phyloP scores from a whole-genome alignment of 225 moss, liverwort and hornwort species.

The Straminergon stramineum region DNA sequence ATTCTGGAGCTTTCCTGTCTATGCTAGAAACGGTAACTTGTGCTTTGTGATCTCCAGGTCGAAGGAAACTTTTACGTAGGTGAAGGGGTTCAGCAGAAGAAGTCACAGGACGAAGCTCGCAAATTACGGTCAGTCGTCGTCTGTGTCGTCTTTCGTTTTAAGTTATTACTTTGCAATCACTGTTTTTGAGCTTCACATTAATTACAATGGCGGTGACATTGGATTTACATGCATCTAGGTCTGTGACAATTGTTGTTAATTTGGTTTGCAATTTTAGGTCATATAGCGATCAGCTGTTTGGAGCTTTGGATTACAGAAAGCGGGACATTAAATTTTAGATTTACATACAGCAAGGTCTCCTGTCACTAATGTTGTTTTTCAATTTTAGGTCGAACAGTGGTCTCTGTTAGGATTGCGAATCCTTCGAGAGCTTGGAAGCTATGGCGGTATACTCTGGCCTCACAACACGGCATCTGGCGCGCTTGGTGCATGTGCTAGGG shows the following conservation, averaged over 20 bases:
- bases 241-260: neutral
- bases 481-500: conserved; percentile 52
- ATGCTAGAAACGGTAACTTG: neutral
- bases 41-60: neutral
- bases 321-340: neutral
- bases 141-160: neutral
- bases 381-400: neutral
- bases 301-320: neutral
- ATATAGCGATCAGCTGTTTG: neutral
- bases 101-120: neutral
- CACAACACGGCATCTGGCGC: conserved; percentile 27
- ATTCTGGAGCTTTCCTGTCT: neutral
- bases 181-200: neutral
- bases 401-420: neutral
- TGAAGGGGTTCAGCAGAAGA: neutral
- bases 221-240: neutral
- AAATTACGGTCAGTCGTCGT: neutral
- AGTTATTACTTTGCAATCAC: neutral
- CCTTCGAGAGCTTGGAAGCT: neutral
- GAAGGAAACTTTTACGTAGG: neutral
- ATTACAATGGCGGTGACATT: neutral
- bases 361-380: neutral
- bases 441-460: conserved; percentile 37
- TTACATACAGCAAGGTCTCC: neutral
- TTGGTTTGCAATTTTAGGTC: neutral